These are phyloP conservation scores for Leishmania amazonensis DNA, from an alignment of 208 protist genomes.

Conservation along the genomic window DNA sequence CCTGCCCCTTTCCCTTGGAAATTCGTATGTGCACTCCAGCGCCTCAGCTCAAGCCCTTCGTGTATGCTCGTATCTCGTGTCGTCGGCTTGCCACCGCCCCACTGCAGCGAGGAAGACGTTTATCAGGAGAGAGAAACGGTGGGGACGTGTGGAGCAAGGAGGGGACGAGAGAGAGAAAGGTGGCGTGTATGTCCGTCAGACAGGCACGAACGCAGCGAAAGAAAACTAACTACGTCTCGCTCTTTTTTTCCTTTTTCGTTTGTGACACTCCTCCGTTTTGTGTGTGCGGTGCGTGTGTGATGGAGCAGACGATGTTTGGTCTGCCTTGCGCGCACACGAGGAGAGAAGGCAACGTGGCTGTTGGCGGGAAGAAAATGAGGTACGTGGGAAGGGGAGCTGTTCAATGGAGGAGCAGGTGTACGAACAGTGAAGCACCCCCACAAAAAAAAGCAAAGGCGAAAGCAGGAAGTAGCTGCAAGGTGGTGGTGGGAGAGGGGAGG, in stretches of 20 bases:
- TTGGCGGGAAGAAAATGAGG: background rate
- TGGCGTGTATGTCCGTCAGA: background rate
- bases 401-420: background rate
- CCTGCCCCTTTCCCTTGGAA: background rate
- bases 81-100: background rate
- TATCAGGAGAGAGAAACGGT: background rate
- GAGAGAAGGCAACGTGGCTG: background rate
- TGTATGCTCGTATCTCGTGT: background rate
- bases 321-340: background rate
- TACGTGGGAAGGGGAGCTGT: background rate
- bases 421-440: background rate
- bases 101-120: background rate
- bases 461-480: background rate
- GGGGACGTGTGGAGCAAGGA: background rate
- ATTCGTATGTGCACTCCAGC: background rate
- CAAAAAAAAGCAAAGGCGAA: background rate
- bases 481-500: too few species aligned
- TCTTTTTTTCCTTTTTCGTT: too few species aligned
- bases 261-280: background rate
- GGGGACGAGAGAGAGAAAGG: background rate
- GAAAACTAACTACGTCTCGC: background rate
- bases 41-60: background rate
- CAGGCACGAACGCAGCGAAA: background rate
- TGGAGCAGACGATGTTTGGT: background rate
- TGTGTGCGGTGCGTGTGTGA: background rate